These are phyloP conservation scores for Nannizziopsis arthrosporioides DNA, from an alignment of 2,329 filamentous ascomycete genomes.

Conservation along the genomic window DNA sequence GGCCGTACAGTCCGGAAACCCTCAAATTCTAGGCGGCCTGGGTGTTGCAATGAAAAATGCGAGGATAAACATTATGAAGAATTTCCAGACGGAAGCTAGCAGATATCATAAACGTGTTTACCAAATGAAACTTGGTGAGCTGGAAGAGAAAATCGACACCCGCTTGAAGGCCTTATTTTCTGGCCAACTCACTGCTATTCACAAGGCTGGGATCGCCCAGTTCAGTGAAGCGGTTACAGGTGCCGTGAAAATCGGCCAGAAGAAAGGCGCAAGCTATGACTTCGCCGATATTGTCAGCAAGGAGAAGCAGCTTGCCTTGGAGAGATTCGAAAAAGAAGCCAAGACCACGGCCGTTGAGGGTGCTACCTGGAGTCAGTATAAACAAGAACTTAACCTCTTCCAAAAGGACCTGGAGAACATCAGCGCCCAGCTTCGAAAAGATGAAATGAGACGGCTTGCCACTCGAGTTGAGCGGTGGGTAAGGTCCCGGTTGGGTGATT, in stretches of 20 bases:
- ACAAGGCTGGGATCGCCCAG: slow-evolving; percentile 71
- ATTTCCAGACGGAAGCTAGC: slow-evolving; percentile 84
- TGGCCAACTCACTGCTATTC: slow-evolving; percentile 75
- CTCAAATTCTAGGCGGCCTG: slow-evolving; percentile 60
- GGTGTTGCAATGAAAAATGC: slow-evolving; percentile 62
- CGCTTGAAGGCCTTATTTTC: slow-evolving; percentile 78
- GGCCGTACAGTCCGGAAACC: slow-evolving; percentile 58
- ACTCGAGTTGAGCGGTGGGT: slow-evolving; percentile 91
- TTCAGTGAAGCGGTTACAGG: slow-evolving; percentile 81
- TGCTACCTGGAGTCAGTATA: slow-evolving; percentile 79
- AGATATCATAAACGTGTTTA: slow-evolving; percentile 97
- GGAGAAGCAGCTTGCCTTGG: slow-evolving; percentile 65
- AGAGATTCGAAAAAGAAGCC: slow-evolving; percentile 64
- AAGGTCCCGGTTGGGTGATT: slow-evolving; percentile 72
- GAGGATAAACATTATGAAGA: slow-evolving; percentile 60
- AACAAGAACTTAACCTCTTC: slow-evolving; percentile 65
- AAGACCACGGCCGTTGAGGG: slow-evolving; percentile 62
- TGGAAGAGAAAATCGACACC: slow-evolving; percentile 77
- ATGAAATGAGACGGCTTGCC: slow-evolving; percentile 89
- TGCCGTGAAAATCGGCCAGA: slow-evolving; percentile 84
- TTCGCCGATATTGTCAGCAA: slow-evolving; percentile 85
- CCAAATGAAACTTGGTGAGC: slow-evolving; percentile 67
- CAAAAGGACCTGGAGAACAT: slow-evolving; percentile 87
- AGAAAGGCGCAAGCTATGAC: slow-evolving; percentile 80
- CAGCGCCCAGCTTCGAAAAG: slow-evolving; percentile 70